Percentiles rank a stretch among this genome's conserved stretches.
Conservation (phyloP, 2,329 filamentous ascomycete genomes). For the Chrysosporium keratinophilum region DNA sequence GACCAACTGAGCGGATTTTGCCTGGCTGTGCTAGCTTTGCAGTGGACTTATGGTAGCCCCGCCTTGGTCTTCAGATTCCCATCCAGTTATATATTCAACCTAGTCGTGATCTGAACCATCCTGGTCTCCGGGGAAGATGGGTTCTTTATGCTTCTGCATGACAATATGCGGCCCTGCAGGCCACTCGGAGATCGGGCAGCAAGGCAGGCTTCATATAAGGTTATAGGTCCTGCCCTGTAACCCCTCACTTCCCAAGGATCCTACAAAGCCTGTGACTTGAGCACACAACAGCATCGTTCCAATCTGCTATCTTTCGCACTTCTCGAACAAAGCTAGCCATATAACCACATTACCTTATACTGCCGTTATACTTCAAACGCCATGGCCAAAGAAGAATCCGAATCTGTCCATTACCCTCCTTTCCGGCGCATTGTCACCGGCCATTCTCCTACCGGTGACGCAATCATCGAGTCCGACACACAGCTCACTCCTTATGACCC, state of each 20-base stretch:
- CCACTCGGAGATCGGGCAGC: neutral
- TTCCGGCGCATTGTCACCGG: conserved; percentile 22
- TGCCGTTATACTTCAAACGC: too few relatives aligned
- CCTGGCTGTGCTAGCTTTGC: too few relatives aligned
- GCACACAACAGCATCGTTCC: neutral
- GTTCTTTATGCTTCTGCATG: neutral
- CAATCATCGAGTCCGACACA: conserved; percentile 22
- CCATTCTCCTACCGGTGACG: conserved; percentile 21
- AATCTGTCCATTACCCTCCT: conserved; percentile 6
- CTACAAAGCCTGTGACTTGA: neutral
- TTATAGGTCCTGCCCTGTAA: neutral
- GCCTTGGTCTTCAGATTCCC: too few relatives aligned
- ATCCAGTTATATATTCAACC: too few relatives aligned
- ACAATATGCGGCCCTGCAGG: neutral
- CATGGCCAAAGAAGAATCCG: neutral
- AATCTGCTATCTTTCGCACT: too few relatives aligned
- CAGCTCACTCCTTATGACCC: conserved; percentile 21
- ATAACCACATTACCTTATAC: too few relatives aligned
- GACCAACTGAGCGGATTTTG: too few relatives aligned
- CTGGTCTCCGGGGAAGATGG: neutral
- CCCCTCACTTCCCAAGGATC: neutral
- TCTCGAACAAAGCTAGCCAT: too few relatives aligned
- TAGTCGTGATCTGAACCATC: too few relatives aligned
- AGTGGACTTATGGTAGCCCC: too few relatives aligned
- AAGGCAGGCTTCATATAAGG: neutral